Percentiles rank a stretch among this genome's conserved stretches.
These are phyloP conservation scores for Cyclocybe aegerita DNA, from an alignment of 768 basidiomycete species.

Conservation along the genomic window DNA sequence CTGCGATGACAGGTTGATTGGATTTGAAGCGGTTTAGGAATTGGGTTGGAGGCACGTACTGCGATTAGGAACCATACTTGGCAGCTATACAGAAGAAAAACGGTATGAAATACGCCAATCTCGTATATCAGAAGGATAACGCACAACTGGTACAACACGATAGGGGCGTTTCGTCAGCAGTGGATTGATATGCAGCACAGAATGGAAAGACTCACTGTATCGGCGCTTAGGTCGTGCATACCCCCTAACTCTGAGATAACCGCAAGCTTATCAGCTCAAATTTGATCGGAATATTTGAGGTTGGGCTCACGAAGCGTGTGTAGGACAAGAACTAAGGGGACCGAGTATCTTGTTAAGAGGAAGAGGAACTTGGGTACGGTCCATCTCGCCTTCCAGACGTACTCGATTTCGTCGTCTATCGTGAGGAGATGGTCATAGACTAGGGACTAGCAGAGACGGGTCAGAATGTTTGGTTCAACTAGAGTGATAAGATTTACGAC, in stretches of 20 bases:
- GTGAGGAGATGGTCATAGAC: slow-evolving; percentile 43
- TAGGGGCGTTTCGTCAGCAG: neutral
- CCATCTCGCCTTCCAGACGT: slow-evolving; percentile 37
- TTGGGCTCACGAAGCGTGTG: slow-evolving; percentile 27
- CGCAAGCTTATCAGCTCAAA: neutral
- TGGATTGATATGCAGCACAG: neutral
- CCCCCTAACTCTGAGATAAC: neutral
- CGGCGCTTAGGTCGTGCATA: neutral
- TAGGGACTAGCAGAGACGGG: slow-evolving; percentile 22
- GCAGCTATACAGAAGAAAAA: slow-evolving; percentile 3
- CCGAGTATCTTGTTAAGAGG: slow-evolving; percentile 38
- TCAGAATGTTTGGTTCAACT: neutral
- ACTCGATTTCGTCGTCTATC: slow-evolving; percentile 36
- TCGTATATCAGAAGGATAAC: neutral
- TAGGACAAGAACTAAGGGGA: slow-evolving; percentile 27
- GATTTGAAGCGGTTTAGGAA: neutral
- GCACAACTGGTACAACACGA: neutral
- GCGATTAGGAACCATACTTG: slow-evolving; percentile 14
- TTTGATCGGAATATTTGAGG: neutral
- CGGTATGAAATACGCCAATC: neutral
- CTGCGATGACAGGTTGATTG: slow-evolving; percentile 7
- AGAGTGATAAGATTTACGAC: neutral
- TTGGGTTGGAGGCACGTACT: neutral
- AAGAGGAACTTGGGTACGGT: slow-evolving; percentile 38
- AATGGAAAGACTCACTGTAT: slow-evolving; percentile 4